These are phyloP conservation scores for Paecilomyces sp. DNA, from an alignment of 2,329 filamentous ascomycete species.

Conservation along the genomic window DNA sequence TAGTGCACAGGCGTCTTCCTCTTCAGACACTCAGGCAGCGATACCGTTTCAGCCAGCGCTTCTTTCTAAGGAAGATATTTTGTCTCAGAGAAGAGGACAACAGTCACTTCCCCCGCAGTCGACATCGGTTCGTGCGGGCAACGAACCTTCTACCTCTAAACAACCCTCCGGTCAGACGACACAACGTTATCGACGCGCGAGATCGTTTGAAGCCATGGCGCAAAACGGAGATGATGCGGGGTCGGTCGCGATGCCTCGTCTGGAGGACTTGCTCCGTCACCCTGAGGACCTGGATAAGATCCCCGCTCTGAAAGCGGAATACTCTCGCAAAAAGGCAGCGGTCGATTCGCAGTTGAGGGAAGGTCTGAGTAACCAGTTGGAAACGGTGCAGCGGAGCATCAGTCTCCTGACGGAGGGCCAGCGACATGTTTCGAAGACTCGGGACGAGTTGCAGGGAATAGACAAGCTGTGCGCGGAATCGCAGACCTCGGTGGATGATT, in stretches of 20 bases:
- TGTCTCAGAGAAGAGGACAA: neutral
- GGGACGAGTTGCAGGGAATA: conserved; percentile 98
- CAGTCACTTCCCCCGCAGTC: neutral
- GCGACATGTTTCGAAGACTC: conserved; percentile 84
- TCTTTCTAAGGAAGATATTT: neutral
- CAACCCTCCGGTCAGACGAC: neutral
- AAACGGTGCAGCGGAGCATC: conserved; percentile 92
- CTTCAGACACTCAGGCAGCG: neutral
- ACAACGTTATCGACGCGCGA: neutral
- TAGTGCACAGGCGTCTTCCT: neutral
- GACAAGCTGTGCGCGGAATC: conserved; percentile 95
- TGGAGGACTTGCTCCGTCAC: conserved; percentile 87
- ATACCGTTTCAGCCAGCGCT: neutral
- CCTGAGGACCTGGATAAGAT: conserved; percentile 98
- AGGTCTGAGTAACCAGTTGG: conserved; percentile 84
- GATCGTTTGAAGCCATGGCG: conserved; percentile 21
- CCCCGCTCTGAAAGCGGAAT: conserved; percentile 78
- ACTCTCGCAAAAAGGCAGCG: conserved; percentile 85
- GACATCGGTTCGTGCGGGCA: neutral
- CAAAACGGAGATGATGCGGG: conserved; percentile 44
- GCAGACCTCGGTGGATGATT: conserved; percentile 95
- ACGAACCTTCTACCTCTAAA: neutral
- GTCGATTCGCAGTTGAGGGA: conserved; percentile 85
- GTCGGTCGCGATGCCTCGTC: conserved; percentile 60
- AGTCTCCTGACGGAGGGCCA: conserved; percentile 81